Percentiles rank a stretch among this genome's conserved stretches.
Evolutionary conservation across 495 filamentous ascomycete genomes (phyloP).

Genomic region (Aspergillus panamensis): DNA sequence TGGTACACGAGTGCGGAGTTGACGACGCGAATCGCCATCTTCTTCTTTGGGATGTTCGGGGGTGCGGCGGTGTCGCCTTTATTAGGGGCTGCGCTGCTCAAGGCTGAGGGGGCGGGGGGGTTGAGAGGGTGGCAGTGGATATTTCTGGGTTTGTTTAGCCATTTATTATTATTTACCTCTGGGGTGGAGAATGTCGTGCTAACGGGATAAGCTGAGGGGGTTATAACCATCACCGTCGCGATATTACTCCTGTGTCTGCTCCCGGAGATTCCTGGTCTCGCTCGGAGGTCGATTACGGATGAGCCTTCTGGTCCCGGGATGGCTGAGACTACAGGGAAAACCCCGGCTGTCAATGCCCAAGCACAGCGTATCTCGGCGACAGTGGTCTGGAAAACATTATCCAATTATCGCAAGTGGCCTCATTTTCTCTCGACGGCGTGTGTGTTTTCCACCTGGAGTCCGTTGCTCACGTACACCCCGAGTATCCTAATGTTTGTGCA

Average conservation of each 20-base stretch:
- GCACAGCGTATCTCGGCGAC: constrained; percentile 8
- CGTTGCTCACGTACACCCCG: constrained; percentile 38
- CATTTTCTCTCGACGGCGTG: constrained; percentile 37
- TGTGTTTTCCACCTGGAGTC: constrained; percentile 36
- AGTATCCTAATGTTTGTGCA: constrained; percentile 30
- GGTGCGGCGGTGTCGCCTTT: constrained; percentile 48
- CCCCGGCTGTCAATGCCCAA: neutral
- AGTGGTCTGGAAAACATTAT: constrained; percentile 20
- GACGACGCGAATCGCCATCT: constrained; percentile 46
- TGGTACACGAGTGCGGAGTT: constrained; percentile 54
- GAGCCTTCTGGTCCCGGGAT: neutral
- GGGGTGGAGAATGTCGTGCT: neutral
- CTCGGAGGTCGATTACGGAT: neutral
- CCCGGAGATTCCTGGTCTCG: neutral
- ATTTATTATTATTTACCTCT: too few species aligned
- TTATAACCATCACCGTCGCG: constrained; percentile 43
- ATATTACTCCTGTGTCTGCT: neutral
- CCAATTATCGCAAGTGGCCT: constrained; percentile 29
- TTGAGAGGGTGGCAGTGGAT: constrained; percentile 58
- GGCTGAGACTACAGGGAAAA: neutral
- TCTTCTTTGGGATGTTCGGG: constrained; percentile 51
- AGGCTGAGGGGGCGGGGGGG: constrained; percentile 46
- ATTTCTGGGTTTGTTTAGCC: constrained; percentile 35
- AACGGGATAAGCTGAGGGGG: constrained; percentile 39
- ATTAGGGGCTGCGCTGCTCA: constrained; percentile 42